Conservation (phyloP, 495 filamentous ascomycete species). For the Lasiosphaeris hirsuta region DNA sequence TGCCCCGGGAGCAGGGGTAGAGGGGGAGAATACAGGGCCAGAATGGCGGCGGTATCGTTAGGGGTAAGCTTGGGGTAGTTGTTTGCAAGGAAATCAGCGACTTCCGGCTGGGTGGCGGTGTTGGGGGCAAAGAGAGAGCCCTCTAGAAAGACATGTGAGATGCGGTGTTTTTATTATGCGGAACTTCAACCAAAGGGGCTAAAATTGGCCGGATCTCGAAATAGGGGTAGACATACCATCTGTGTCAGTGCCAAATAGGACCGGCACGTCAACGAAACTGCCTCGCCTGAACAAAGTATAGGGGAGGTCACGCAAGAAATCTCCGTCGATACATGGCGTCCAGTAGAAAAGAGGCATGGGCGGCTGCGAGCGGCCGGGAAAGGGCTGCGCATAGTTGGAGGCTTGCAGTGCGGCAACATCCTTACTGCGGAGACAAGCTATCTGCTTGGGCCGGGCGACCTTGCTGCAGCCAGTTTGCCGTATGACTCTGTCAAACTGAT, state of each 20-base stretch:
- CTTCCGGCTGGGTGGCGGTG: slow-evolving; percentile 40
- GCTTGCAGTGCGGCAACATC: slow-evolving; percentile 50
- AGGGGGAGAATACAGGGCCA: slow-evolving; percentile 23
- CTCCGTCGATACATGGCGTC: slow-evolving; percentile 61
- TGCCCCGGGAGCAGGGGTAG: slow-evolving; percentile 24
- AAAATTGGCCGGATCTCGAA: no score
- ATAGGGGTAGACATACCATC: slow-evolving; percentile 24
- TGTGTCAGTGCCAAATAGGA: slow-evolving; percentile 43
- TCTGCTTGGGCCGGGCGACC: slow-evolving; percentile 7
- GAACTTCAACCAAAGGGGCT: neutral
- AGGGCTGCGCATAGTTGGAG: slow-evolving; percentile 45
- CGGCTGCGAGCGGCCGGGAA: slow-evolving; percentile 41
- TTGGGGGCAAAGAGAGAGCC: slow-evolving; percentile 50
- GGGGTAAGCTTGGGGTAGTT: slow-evolving; percentile 43
- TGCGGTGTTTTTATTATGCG: neutral
- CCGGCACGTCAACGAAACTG: slow-evolving; percentile 29
- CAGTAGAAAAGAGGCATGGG: slow-evolving; percentile 52
- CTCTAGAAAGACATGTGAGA: slow-evolving; percentile 24
- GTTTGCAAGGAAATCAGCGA: slow-evolving; percentile 48
- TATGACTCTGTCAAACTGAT: slow-evolving; percentile 37
- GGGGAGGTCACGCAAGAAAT: slow-evolving; percentile 45
- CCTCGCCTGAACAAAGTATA: slow-evolving; percentile 28
- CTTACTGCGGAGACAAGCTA: slow-evolving; percentile 51
- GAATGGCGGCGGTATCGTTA: slow-evolving; percentile 45
- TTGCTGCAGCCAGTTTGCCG: slow-evolving; percentile 29